A percentile compares a stretch with the other conserved stretches of the same genome.
Conservation (phyloP, 2,329 filamentous ascomycete genomes). For the Penicillium sp. region DNA sequence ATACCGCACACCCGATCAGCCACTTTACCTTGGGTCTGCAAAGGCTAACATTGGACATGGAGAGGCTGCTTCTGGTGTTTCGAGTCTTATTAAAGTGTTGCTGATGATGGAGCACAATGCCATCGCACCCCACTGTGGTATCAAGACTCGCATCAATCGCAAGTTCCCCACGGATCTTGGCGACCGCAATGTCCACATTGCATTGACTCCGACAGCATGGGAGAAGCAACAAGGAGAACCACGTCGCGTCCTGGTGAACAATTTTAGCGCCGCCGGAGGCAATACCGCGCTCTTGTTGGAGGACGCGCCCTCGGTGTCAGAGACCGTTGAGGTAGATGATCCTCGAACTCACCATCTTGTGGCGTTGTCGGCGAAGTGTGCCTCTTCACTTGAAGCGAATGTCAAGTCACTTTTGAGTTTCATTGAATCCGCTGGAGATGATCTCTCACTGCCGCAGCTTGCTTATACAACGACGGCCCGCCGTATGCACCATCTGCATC, state of each 20-base stretch:
- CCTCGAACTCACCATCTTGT: slow-evolving; percentile 60
- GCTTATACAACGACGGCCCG: slow-evolving; percentile 68
- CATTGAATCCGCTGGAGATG: slow-evolving; percentile 55
- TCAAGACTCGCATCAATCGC: slow-evolving; percentile 56
- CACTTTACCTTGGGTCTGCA: slow-evolving; percentile 25
- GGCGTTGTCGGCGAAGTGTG: slow-evolving; percentile 59
- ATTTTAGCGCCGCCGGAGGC: slow-evolving; percentile 71
- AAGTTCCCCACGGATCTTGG: slow-evolving; percentile 40
- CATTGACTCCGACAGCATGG: slow-evolving; percentile 40
- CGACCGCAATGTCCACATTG: slow-evolving; percentile 39
- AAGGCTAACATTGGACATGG: slow-evolving; percentile 53
- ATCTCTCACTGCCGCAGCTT: slow-evolving; percentile 53
- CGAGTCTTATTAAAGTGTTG: slow-evolving; percentile 62
- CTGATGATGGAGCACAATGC: slow-evolving; percentile 65
- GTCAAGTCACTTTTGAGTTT: slow-evolving; percentile 56
- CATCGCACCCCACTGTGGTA: slow-evolving; percentile 69
- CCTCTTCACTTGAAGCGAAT: slow-evolving; percentile 52
- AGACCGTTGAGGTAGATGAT: slow-evolving; percentile 39
- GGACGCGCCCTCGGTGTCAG: background rate
- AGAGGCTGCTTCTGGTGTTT: slow-evolving; percentile 41
- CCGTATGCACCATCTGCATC: slow-evolving; percentile 57
- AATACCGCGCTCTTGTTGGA: slow-evolving; percentile 63
- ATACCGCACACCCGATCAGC: slow-evolving; percentile 22
- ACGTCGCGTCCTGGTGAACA: slow-evolving; percentile 59
- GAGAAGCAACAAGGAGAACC: slow-evolving; percentile 39